Evolutionary conservation across 768 basidiomycete genomes (phyloP), one percentile per base, ranked within the genome.

Genomic region (Gloeostereum incarnatum): DNA sequence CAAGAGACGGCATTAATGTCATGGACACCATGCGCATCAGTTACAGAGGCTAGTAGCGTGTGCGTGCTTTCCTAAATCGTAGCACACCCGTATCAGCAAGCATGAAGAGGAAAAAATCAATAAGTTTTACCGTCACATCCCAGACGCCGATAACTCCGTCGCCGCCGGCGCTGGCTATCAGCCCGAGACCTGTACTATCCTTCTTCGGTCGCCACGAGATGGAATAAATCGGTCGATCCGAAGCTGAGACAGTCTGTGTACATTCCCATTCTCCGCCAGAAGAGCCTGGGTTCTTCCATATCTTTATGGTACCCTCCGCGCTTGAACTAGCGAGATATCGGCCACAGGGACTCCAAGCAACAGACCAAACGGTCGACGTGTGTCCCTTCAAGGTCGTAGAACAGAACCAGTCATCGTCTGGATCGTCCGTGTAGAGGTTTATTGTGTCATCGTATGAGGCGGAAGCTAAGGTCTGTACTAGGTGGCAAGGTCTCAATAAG

Each of bases 361-460:
- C 52, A 1, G 81, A 73, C 96, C 96, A 99, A 10, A 99, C 92
- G 0, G 96, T 99, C 9, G 84, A 88, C 0, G 63, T 50, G 50
- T 96, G 91, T 6, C 86, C 88, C 0, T 70, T 69, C 3, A 97
- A 68, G 1, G 91, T 93, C 41, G 76, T 57, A 45, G 91, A 84
- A 51, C 81, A 83, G 49, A 74, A 87, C 91, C 96, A 98, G 56
- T 99, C 96, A 44, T 94, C 89, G 19, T 77, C 76, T 0, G 90
- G 90, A 54, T 97, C 93, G 50, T 98, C 92, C 38, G 86, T 61
- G 59, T 93, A 92, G 20, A 99, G 75, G 44, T 88, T 90, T 56
- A 99, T 84, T 2, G 86, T 90, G 49, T 97, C 93, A 53, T 99
- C 96, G 61, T 98, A 99, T 0, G 94, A 97, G 3, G 79, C 88